Conservation (phyloP, 1,284 basidiomycete genomes). For the Ustilago tritici region DNA sequence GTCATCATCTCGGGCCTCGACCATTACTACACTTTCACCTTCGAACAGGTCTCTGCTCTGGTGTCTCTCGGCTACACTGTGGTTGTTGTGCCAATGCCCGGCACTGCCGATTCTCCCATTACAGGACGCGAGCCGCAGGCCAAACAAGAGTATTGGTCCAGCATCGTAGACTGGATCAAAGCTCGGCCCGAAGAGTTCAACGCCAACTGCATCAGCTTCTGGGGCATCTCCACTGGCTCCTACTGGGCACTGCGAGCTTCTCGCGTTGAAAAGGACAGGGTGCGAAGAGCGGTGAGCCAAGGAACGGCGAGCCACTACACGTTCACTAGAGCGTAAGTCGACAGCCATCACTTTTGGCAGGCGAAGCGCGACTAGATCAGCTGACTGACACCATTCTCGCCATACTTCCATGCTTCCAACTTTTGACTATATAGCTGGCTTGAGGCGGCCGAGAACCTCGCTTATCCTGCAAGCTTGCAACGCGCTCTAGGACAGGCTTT, state of each 20-base stretch:
- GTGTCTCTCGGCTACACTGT: conserved; percentile 20
- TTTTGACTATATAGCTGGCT: conserved; percentile 29
- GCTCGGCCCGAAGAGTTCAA: conserved; percentile 18
- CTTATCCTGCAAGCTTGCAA: conserved; percentile 47
- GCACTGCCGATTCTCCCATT: conserved; percentile 49
- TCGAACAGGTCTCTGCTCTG: conserved; percentile 21
- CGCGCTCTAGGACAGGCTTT: conserved; percentile 34
- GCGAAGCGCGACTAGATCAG: background rate
- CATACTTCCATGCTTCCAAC: background rate
- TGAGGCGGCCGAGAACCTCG: conserved; percentile 36
- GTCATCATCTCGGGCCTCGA: conserved; percentile 49
- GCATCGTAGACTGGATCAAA: conserved; percentile 45
- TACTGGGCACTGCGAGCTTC: conserved; percentile 46
- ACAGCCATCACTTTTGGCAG: background rate
- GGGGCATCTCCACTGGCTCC: conserved; percentile 47
- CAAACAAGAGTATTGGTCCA: conserved; percentile 29
- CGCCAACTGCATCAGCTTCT: conserved; percentile 30
- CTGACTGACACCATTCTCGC: background rate
- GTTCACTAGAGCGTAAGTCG: conserved; percentile 36
- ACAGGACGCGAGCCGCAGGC: conserved; percentile 23
- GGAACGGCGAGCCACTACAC: conserved; percentile 49
- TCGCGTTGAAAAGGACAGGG: conserved; percentile 20
- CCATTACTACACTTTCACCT: conserved; percentile 44
- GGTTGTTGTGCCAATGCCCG: conserved; percentile 38
- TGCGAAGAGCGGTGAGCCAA: conserved; percentile 37